These are phyloP conservation scores for Carpinus fangiana DNA, from an alignment of 306 rosid species.

Conservation along the genomic window DNA sequence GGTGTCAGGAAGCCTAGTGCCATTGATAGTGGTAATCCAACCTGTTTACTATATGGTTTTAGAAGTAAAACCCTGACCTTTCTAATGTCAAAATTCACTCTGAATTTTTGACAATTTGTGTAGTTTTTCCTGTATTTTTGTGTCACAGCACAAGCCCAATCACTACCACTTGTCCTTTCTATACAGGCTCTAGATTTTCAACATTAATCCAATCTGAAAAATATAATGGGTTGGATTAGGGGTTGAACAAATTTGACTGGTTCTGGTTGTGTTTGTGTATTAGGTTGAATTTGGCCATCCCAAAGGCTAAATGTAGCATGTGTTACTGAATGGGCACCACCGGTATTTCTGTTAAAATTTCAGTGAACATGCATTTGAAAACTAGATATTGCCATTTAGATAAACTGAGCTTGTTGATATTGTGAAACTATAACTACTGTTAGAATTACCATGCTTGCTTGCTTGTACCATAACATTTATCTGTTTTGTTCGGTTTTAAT, in stretches of 20 bases:
- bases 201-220: no score
- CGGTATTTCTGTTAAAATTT: background rate
- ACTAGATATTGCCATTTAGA: background rate
- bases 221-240: background rate
- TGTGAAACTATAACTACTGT: background rate
- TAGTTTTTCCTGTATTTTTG: no score
- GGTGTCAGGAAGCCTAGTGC: background rate
- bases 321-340: background rate
- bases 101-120: background rate
- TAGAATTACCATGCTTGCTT: background rate
- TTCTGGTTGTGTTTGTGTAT: background rate
- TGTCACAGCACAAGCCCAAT: no score
- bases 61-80: background rate
- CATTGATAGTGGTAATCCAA: background rate
- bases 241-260: no score
- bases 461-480: background rate
- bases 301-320: background rate
- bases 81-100: background rate
- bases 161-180: no score
- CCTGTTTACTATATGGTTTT: background rate
- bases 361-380: background rate
- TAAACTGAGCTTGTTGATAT: background rate
- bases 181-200: no score
- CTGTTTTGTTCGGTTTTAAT: background rate
- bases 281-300: background rate